A percentile compares a stretch with the other conserved stretches of the same genome.
phyloP scores from a whole-genome alignment of 2,329 filamentous ascomycete species.

The Alternaria longipes region DNA sequence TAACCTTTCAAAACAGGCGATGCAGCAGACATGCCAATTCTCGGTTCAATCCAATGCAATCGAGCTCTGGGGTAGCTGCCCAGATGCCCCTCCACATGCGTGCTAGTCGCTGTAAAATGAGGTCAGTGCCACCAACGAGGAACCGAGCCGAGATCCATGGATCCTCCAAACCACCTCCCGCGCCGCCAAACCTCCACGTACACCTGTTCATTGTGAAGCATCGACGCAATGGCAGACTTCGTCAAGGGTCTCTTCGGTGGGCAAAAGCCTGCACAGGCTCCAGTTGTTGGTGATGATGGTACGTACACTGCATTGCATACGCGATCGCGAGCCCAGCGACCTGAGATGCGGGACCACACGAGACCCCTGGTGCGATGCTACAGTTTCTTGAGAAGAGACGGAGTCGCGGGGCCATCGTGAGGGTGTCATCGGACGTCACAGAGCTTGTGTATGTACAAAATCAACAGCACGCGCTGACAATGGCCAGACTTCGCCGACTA shows the following conservation, averaged over 20 bases:
- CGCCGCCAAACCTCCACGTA: constrained; percentile 30
- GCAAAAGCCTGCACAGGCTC: constrained; percentile 67
- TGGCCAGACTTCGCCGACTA: constrained; percentile 90
- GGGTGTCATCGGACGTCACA: background rate
- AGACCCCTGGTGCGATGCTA: background rate
- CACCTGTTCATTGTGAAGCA: constrained; percentile 33
- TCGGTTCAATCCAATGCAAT: background rate
- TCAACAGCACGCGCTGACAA: constrained; percentile 8
- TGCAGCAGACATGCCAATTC: background rate
- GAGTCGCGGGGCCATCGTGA: background rate
- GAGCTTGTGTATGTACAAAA: background rate
- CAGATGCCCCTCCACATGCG: constrained; percentile 35
- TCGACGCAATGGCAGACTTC: constrained; percentile 58
- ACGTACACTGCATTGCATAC: constrained; percentile 45
- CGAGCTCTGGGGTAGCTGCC: constrained; percentile 10
- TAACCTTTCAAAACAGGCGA: background rate
- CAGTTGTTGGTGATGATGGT: constrained; percentile 70
- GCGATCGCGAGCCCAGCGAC: constrained; percentile 23
- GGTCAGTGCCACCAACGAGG: constrained; percentile 33
- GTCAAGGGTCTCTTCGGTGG: constrained; percentile 76
- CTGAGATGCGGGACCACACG: constrained; percentile 15
- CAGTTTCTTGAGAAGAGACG: background rate
- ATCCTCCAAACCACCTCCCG: constrained; percentile 23
- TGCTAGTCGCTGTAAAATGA: constrained; percentile 39
- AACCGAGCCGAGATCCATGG: constrained; percentile 31